Conservation (phyloP, 805 yeast species). For the Ogataea parapolymorpha region DNA sequence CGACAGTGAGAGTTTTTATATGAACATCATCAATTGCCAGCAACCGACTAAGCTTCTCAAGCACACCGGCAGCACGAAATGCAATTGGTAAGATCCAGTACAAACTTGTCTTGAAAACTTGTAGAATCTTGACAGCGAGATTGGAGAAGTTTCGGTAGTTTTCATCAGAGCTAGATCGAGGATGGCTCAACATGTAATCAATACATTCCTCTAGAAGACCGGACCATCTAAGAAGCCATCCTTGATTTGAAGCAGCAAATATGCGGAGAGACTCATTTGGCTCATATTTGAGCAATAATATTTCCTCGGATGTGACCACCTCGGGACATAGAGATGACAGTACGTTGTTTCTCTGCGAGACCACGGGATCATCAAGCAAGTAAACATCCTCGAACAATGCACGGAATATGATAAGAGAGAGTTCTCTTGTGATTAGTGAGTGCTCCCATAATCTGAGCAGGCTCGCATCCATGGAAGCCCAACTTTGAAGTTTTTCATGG, state of each 20-base stretch:
- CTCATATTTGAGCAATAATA: constrained; percentile 62
- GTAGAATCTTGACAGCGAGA: constrained; percentile 65
- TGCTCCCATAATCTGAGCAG: constrained; percentile 72
- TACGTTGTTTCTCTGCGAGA: constrained; percentile 71
- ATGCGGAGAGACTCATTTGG: constrained; percentile 57
- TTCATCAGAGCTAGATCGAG: constrained; percentile 6
- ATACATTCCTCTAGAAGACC: constrained; percentile 46
- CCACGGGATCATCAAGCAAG: constrained; percentile 86
- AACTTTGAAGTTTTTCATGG: constrained; percentile 59
- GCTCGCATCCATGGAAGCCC: constrained; percentile 85
- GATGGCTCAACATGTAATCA: constrained; percentile 23
- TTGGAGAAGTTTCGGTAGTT: constrained; percentile 14
- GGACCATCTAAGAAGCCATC: constrained; percentile 88
- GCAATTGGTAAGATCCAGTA: constrained; percentile 87
- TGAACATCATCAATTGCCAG: constrained; percentile 55
- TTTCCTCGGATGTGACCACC: constrained; percentile 67
- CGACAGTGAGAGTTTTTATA: constrained; percentile 80
- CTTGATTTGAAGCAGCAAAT: constrained; percentile 69
- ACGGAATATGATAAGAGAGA: constrained; percentile 73
- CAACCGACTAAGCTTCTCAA: constrained; percentile 59
- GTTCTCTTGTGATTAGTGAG: constrained; percentile 63
- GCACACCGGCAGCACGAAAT: constrained; percentile 61
- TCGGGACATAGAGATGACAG: constrained; percentile 82
- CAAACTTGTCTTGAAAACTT: constrained; percentile 83
- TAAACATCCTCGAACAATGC: constrained; percentile 92